Conservation (phyloP, 176 grass and related monocot species). For the Alloteropsis semialata region DNA sequence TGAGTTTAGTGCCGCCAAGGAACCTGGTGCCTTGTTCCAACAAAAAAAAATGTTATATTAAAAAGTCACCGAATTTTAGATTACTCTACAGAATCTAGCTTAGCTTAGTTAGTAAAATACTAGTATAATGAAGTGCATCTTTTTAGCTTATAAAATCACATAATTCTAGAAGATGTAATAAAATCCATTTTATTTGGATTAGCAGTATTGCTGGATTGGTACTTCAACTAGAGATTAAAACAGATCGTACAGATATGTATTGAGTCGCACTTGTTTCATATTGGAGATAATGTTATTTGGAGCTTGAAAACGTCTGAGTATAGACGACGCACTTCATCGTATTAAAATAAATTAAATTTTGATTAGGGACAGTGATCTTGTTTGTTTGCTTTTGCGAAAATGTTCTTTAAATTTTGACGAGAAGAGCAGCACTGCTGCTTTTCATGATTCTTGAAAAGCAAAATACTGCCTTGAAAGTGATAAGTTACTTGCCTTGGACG, state of each 20-base stretch:
- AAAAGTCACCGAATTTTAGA: background rate
- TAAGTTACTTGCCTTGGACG: conserved; percentile 22
- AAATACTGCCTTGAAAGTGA: background rate
- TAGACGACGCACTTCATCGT: background rate
- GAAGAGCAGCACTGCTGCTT: background rate
- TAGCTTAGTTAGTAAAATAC: background rate
- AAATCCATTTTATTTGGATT: background rate
- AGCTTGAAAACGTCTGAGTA: background rate
- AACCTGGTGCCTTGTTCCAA: background rate
- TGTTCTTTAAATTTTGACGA: too few relatives aligned
- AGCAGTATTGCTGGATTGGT: background rate
- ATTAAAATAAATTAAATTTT: too few relatives aligned
- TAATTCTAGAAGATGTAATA: background rate
- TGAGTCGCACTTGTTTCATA: background rate
- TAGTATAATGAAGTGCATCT: background rate
- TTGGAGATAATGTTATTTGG: background rate
- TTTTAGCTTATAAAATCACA: background rate
- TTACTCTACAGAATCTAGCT: background rate
- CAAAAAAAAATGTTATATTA: too few relatives aligned
- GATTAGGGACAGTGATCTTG: too few relatives aligned
- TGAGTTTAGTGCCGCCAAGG: background rate
- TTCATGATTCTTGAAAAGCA: background rate
- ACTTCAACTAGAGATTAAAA: background rate
- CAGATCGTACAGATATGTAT: background rate
- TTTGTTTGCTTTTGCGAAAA: too few relatives aligned